Conservation (phyloP, 1,139 yeast genomes). For the Meyerozyma elateridarum region DNA sequence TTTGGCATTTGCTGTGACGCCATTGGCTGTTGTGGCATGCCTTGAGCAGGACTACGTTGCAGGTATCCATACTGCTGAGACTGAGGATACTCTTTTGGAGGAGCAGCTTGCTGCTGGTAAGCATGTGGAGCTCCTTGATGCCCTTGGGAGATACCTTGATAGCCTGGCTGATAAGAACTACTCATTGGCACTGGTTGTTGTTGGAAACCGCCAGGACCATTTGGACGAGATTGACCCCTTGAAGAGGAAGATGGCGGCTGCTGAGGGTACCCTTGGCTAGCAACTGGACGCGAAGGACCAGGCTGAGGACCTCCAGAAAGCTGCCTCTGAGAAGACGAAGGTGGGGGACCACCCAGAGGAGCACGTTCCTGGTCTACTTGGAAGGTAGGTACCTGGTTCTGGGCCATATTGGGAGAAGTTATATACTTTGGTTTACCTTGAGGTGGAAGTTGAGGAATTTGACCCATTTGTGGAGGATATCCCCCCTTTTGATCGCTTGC, state of each 20-base stretch:
- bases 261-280: conserved; percentile 6
- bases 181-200: conserved; percentile 7
- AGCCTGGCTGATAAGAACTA: conserved; percentile 4
- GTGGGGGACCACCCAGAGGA: conserved; percentile 4
- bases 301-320: too few relatives aligned
- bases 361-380: conserved; percentile 6
- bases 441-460: conserved; percentile 1
- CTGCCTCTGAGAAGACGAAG: too few relatives aligned
- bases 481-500: conserved; percentile 6
- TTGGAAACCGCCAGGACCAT: conserved; percentile 8
- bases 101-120: conserved; percentile 12
- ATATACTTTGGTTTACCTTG: conserved; percentile 27
- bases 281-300: conserved; percentile 3
- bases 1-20: too few relatives aligned
- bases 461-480: conserved; percentile 4
- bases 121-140: conserved; percentile 5
- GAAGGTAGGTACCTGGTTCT: conserved; percentile 22
- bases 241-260: conserved; percentile 5
- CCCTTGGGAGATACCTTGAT: conserved; percentile 4
- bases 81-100: conserved; percentile 14
- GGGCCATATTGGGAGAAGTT: conserved; percentile 32
- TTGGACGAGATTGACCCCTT: conserved; percentile 5
- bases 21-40: conserved; percentile 3
- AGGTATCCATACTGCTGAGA: conserved; percentile 12
- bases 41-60: conserved; percentile 1